Evolutionary conservation across 768 basidiomycete species (phyloP).

Genomic region (Naematelia aurantialba): DNA sequence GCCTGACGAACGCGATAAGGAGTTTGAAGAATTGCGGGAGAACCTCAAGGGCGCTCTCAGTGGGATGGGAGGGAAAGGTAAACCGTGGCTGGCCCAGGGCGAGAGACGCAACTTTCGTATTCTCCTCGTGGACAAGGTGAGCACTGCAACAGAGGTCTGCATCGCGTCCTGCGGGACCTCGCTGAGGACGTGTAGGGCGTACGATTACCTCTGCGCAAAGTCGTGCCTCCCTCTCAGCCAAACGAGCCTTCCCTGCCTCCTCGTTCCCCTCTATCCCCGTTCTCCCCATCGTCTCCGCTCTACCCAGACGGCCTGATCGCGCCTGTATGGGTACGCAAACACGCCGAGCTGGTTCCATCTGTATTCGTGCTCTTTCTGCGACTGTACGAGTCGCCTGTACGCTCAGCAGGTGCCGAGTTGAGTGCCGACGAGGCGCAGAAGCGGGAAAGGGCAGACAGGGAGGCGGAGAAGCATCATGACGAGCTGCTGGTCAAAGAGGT

Average conservation of each 20-base stretch:
- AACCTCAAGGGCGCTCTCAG: conserved; percentile 34
- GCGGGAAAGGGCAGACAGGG: conserved; percentile 39
- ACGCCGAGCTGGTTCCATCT: conserved; percentile 82
- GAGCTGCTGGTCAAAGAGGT: conserved; percentile 75
- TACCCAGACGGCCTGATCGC: conserved; percentile 94
- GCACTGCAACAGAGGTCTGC: too few relatives aligned
- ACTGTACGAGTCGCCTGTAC: conserved; percentile 62
- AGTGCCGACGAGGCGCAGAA: conserved; percentile 21
- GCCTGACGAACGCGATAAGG: conserved; percentile 18
- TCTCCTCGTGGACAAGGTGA: conserved; percentile 73
- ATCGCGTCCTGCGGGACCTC: too few relatives aligned
- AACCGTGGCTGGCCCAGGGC: conserved; percentile 33
- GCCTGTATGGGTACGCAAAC: conserved; percentile 97
- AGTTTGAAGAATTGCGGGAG: conserved; percentile 35
- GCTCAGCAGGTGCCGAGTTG: conserved; percentile 57
- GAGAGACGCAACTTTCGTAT: conserved; percentile 63
- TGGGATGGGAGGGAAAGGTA: conserved; percentile 29
- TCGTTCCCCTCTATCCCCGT: conserved; percentile 90
- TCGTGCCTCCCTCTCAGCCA: conserved; percentile 54
- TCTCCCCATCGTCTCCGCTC: conserved; percentile 80
- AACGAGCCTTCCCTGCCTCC: conserved; percentile 42
- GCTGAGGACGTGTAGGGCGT: too few relatives aligned
- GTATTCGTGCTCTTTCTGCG: conserved; percentile 90
- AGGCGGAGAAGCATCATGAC: conserved; percentile 63
- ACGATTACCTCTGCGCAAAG: conserved; percentile 82